phyloP scores from a whole-genome alignment of 257 asterid genomes.

The Fraxinus cuspidata region DNA sequence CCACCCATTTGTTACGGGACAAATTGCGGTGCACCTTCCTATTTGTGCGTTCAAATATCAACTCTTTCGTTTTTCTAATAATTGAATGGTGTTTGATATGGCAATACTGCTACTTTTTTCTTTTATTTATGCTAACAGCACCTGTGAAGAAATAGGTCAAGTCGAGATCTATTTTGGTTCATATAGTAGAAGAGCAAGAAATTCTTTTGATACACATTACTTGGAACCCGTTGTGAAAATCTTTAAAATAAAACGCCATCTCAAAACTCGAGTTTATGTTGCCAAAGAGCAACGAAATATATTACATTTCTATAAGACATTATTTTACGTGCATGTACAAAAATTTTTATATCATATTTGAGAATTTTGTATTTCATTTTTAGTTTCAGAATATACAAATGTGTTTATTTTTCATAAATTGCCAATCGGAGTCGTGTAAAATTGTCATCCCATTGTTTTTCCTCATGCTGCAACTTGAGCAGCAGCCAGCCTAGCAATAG shows the following conservation, averaged over 20 bases:
- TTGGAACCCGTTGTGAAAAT: too few species aligned
- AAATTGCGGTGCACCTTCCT: neutral
- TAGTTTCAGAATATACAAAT: neutral
- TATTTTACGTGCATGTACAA: neutral
- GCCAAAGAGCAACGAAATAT: neutral
- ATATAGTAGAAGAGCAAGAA: too few species aligned
- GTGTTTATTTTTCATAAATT: constrained; percentile 24
- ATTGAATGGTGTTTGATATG: neutral
- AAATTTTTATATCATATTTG: neutral
- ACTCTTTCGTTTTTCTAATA: neutral
- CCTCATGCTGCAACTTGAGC: constrained; percentile 76
- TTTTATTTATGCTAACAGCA: too few species aligned
- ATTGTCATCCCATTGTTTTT: neutral
- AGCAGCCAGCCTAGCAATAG: constrained; percentile 96
- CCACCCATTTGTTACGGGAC: neutral
- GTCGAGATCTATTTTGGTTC: too few species aligned
- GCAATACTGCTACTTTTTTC: too few species aligned
- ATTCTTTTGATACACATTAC: too few species aligned
- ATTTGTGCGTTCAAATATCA: neutral
- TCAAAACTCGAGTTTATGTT: neutral
- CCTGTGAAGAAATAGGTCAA: too few species aligned
- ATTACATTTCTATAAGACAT: neutral
- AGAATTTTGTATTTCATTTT: neutral
- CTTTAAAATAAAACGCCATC: neutral
- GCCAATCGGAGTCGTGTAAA: neutral